Percentiles rank a stretch among this genome's conserved stretches.
These are phyloP conservation scores for Microglena sp. DNA, from an alignment of 139 green algal genomes.

Conservation along the genomic window DNA sequence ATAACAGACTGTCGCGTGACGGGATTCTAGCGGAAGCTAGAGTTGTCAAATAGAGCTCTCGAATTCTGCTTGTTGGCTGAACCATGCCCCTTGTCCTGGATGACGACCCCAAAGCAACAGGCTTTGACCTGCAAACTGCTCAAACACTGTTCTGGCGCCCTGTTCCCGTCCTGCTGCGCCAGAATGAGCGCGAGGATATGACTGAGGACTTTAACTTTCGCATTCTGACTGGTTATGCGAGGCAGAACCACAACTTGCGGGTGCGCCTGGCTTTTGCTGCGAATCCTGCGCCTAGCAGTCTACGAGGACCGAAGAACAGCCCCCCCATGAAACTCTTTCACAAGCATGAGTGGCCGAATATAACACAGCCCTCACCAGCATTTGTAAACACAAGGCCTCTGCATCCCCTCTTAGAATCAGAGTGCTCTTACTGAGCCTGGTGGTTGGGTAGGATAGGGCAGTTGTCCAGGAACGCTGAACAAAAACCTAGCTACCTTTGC, in stretches of 20 bases:
- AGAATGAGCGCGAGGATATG: slow-evolving; percentile 52
- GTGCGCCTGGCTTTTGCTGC: slow-evolving; percentile 9
- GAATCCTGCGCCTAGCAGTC: neutral
- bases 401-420: too few species aligned
- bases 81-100: slow-evolving; percentile 34
- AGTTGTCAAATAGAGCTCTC: too few species aligned
- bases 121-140: slow-evolving; percentile 52
- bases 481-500: too few species aligned
- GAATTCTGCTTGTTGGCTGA: neutral
- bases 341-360: too few species aligned
- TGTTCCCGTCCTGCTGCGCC: slow-evolving; percentile 48
- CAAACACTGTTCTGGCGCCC: slow-evolving; percentile 61
- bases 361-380: neutral
- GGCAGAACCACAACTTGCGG: slow-evolving; percentile 53
- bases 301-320: neutral
- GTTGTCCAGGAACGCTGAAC: too few species aligned
- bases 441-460: too few species aligned
- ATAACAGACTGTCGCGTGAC: too few species aligned
- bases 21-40: too few species aligned
- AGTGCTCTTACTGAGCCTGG: too few species aligned
- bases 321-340: too few species aligned
- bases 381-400: neutral
- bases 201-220: slow-evolving; percentile 49
- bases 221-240: slow-evolving; percentile 50
- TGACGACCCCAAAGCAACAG: slow-evolving; percentile 13